phyloP scores from a whole-genome alignment of 768 basidiomycete genomes.

The Agaricus sinodeliciosus region DNA sequence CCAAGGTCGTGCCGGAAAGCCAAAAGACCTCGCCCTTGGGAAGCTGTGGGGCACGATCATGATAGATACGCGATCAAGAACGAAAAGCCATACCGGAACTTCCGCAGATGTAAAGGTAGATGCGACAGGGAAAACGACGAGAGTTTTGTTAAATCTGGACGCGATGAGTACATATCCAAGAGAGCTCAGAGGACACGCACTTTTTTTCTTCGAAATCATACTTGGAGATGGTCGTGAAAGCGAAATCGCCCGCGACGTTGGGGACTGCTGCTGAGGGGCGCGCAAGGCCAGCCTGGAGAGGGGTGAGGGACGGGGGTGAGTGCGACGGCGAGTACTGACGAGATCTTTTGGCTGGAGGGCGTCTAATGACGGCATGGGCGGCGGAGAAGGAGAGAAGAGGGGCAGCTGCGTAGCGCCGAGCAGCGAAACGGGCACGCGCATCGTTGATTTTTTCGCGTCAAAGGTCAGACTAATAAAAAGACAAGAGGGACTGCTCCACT shows the following conservation, averaged over 20 bases:
- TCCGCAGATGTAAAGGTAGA: constrained; percentile 42
- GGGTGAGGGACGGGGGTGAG: not conserved
- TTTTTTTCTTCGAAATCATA: constrained; percentile 70
- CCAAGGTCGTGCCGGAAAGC: constrained; percentile 67
- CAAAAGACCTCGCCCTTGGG: constrained; percentile 71
- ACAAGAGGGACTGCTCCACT: no score
- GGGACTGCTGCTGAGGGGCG: constrained; percentile 63
- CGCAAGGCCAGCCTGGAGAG: constrained; percentile 44
- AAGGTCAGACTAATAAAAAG: no score
- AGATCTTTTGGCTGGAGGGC: constrained; percentile 59
- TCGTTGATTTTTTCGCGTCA: no score
- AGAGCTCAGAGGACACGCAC: constrained; percentile 26
- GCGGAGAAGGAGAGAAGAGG: constrained; percentile 12
- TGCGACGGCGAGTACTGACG: constrained; percentile 17
- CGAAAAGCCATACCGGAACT: constrained; percentile 34
- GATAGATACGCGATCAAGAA: not conserved
- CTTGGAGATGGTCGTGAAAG: constrained; percentile 57
- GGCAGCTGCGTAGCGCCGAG: constrained; percentile 10
- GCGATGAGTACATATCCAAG: not conserved
- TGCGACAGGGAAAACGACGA: constrained; percentile 56
- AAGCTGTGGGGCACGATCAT: constrained; percentile 27
- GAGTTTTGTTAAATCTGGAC: constrained; percentile 63
- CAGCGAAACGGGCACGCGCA: constrained; percentile 41
- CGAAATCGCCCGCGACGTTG: constrained; percentile 63
- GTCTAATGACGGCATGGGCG: constrained; percentile 55